Base-by-base conservation (phyloP, 768 basidiomycete genomes). In the Serendipita sp. region DNA sequence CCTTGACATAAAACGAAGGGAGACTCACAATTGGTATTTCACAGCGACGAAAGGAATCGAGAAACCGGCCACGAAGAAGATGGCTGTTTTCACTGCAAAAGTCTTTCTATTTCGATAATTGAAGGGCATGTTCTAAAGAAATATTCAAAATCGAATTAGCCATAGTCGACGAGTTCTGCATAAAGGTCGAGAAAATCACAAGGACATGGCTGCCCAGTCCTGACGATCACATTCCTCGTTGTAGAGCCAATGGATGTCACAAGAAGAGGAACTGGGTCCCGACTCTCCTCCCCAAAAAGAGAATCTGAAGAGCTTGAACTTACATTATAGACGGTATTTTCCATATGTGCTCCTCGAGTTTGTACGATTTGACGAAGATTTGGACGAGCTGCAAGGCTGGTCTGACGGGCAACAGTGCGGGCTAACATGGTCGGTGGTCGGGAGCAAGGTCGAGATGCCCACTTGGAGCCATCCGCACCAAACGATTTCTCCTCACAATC, bases 291-390 rank as follows among this genome's bases (percentile, higher is more conserved):
- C 38, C 13, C 24, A 41, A 41, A 41, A 4, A 41, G 38, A 41
- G 38, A 13, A 13, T 13, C 13, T 41, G 38, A 41, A 4, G 38
- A 41, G 13, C 5, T 13, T 5, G 38, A 41, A 41, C 38, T 41
- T 41, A 41, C 65, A 45, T 65, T 65, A 38, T 65, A 60, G 15
- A 65, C 54, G n/a, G 65, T 65, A 41, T 65, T 65, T 58, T 65
- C 65, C 24, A 65, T 35, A 34, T 65, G 65, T 24, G 45, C 30
- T 32, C 65, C 65, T 11, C 65, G 65, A 30, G 54, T 35, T 41
- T 60, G 65, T 34, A 64, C 15, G 35, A 53, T 45, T 24, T 18
- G 24, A 16, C 35, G 56, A 60, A 28, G 15, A 60, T 24, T 28
- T 32, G 65, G 38, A 48, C 65, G 65, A 24, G 65, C 30, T 24